Evolutionary conservation across 179 eudicot species (phyloP).

Genomic region (Nepenthes alata): DNA sequence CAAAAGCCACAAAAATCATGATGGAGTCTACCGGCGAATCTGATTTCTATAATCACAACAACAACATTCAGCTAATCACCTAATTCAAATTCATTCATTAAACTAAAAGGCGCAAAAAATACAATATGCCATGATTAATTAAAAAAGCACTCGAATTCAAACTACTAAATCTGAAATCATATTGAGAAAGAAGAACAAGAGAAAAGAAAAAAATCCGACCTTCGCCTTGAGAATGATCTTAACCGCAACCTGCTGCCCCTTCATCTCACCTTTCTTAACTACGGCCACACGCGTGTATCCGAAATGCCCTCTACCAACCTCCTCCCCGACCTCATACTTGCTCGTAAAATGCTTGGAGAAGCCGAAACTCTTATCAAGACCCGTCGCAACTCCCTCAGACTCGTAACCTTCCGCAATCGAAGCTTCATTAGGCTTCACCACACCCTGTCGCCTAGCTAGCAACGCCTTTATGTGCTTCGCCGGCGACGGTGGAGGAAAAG

Average conservation of each 20-base stretch:
- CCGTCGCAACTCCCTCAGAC: slow-evolving; percentile 16
- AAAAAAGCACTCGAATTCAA: neutral
- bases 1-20: neutral
- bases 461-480: slow-evolving; percentile 63
- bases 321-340: slow-evolving; percentile 59
- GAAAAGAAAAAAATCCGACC: slow-evolving; percentile 20
- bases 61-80: slow-evolving; percentile 15
- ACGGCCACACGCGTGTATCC: slow-evolving; percentile 68
- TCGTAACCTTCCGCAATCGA: slow-evolving; percentile 37
- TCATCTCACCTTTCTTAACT: slow-evolving; percentile 54
- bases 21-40: slow-evolving; percentile 21
- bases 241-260: slow-evolving; percentile 63
- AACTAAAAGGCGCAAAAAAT: neutral
- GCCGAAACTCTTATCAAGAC: slow-evolving; percentile 67
- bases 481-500: slow-evolving; percentile 74
- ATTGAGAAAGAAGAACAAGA: neutral
- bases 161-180: neutral
- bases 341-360: slow-evolving; percentile 51
- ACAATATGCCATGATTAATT: neutral
- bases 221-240: slow-evolving; percentile 74
- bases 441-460: slow-evolving; percentile 39
- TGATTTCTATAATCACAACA: slow-evolving; percentile 29
- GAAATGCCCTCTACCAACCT: slow-evolving; percentile 88
- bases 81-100: neutral
- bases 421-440: slow-evolving; percentile 42